Evolutionary conservation across 2,329 filamentous ascomycete genomes (phyloP), one percentile per base, ranked within the genome.

Genomic region (Boeremia exigua): DNA sequence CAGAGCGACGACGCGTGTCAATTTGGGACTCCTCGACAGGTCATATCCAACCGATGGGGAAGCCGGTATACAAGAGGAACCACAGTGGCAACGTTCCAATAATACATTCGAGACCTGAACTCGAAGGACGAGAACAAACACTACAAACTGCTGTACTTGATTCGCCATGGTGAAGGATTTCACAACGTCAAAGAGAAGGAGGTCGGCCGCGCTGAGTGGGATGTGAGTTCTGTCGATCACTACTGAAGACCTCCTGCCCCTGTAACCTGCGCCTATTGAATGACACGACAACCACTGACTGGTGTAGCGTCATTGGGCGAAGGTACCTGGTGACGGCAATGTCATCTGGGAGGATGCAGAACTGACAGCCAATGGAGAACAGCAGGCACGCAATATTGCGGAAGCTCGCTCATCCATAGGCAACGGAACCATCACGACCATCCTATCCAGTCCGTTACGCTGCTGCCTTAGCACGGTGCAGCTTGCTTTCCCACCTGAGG

Each of bases 191-290:
- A 86, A 33, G 84, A 88, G 74, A 77, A 77, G 32, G 86, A 79
- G 66, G 88, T 87, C 61, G 86, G 86, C 29, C 88, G 85, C 1
- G 80, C 83, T 6, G 83, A 82, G n/a, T 89, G 86, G 86, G 85
- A 89, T 67, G 83, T 83, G 70, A 66, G 82, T 75, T 10, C 11
- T 9, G 11, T 40, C 23, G 19, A 38, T 8, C 19, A 11, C 8
- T 27, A 6, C 15, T 29, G 27, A 27, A 9, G 27, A 30, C 5
- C 38, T 27, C 2, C 15, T 37, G 47, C 28, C 45, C 29, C n/a
- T 1, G 15, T 12, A 32, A 3, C 8, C 8, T 14, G 6, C 14
- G 7, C 11, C 12, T 38, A 19, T 4, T 6, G 4, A 19, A 11
- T 25, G 12, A 14, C 12, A n/a, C 9, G 7, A 14, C 12, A 8